Percentiles rank a stretch among this genome's conserved stretches.
Conservation (phyloP, 257 asterid genomes). For the Handroanthus guayacan region DNA sequence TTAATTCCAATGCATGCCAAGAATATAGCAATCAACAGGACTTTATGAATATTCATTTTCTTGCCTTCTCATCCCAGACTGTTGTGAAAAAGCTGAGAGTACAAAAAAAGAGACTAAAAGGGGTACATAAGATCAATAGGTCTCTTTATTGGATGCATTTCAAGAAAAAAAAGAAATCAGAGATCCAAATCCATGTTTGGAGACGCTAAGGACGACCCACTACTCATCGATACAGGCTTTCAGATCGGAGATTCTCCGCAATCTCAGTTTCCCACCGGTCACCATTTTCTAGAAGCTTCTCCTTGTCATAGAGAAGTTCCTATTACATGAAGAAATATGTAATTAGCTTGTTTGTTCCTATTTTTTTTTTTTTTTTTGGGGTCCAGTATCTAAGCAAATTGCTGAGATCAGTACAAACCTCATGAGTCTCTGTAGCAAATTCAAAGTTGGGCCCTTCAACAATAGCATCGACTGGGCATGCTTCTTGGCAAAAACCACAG, state of each 20-base stretch:
- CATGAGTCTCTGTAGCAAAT: slow-evolving; percentile 97
- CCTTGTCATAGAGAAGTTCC: slow-evolving; percentile 98
- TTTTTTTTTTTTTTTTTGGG: background rate
- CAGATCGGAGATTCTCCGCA: slow-evolving; percentile 93
- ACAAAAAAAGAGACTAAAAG: background rate
- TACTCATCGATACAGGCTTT: slow-evolving; percentile 84
- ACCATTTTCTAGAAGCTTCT: slow-evolving; percentile 93
- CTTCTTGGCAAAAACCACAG: slow-evolving; percentile 99
- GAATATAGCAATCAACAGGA: slow-evolving; percentile 3
- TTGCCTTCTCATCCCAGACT: slow-evolving; percentile 15
- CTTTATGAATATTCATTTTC: slow-evolving; percentile 16
- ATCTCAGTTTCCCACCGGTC: slow-evolving; percentile 97
- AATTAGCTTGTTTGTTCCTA: background rate
- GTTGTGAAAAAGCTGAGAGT: slow-evolving; percentile 24
- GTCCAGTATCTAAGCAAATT: background rate
- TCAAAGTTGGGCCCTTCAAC: slow-evolving; percentile 99
- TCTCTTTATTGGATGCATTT: slow-evolving; percentile 39
- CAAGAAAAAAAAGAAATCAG: background rate
- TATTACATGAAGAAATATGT: slow-evolving; percentile 33
- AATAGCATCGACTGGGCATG: slow-evolving; percentile 97
- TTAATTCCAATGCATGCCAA: slow-evolving; percentile 7
- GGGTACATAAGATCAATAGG: slow-evolving; percentile 9
- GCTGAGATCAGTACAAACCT: slow-evolving; percentile 52
- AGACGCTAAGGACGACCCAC: slow-evolving; percentile 12
- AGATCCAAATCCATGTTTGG: slow-evolving; percentile 34